phyloP scores from a whole-genome alignment of 108 stramenopile species.

The Nannochloropsis oceanica region DNA sequence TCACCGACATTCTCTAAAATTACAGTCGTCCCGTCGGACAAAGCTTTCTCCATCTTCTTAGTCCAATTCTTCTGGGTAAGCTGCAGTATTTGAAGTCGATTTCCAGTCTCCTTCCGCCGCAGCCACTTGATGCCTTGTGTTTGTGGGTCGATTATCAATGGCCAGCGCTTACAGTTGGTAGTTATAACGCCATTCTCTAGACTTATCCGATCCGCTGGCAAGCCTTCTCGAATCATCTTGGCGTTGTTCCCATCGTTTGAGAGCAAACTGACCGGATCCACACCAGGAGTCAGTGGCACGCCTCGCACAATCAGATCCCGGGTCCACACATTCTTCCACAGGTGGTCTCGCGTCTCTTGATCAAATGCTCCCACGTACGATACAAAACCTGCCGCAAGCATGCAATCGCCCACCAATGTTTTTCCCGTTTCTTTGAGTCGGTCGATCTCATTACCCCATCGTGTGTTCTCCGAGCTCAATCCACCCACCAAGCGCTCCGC shows the following conservation, averaged over 20 bases:
- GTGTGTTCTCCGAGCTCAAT: constrained; percentile 62
- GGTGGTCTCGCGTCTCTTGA: constrained; percentile 44
- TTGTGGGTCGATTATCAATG: constrained; percentile 58
- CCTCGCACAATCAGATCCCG: constrained; percentile 49
- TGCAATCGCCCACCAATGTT: constrained; percentile 67
- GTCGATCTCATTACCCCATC: constrained; percentile 68
- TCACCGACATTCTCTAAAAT: constrained; percentile 74
- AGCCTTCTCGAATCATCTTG: constrained; percentile 65
- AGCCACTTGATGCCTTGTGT: constrained; percentile 82
- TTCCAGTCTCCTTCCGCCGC: constrained; percentile 47
- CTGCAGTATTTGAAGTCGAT: constrained; percentile 38
- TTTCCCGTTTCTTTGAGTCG: constrained; percentile 45
- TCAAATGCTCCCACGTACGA: constrained; percentile 84
- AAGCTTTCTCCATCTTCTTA: constrained; percentile 47
- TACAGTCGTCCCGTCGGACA: constrained; percentile 58
- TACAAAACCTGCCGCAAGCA: constrained; percentile 72
- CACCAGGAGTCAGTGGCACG: constrained; percentile 55
- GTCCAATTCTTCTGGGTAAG: constrained; percentile 68
- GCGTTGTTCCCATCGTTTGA: constrained; percentile 60
- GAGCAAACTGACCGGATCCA: constrained; percentile 60
- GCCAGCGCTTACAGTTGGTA: constrained; percentile 67
- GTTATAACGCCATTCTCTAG: constrained; percentile 76
- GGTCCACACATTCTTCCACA: constrained; percentile 46
- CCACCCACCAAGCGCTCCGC: constrained; percentile 68
- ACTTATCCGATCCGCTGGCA: constrained; percentile 70